These are phyloP conservation scores for Plenodomus biglobosus DNA, from an alignment of 2,329 filamentous ascomycete genomes.

Conservation along the genomic window DNA sequence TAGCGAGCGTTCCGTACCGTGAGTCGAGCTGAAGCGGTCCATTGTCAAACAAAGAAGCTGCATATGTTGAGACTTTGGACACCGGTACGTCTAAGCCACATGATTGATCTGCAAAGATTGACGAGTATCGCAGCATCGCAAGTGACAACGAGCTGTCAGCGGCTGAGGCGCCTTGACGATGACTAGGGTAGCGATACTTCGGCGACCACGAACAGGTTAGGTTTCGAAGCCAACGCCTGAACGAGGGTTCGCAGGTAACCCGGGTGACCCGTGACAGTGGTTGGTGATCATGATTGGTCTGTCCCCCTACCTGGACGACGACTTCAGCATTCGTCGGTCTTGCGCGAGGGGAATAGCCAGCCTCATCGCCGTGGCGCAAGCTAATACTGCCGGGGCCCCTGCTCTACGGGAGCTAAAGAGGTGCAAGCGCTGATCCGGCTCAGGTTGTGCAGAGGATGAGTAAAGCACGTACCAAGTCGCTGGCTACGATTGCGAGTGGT, in stretches of 20 bases:
- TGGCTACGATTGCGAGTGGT: slow-evolving; percentile 23
- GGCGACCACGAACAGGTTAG: slow-evolving; percentile 13
- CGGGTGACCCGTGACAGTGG: slow-evolving; percentile 1
- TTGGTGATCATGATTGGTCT: slow-evolving; percentile 9
- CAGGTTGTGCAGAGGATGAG: slow-evolving; percentile 19
- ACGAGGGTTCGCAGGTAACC: background rate
- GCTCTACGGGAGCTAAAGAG: slow-evolving; percentile 20
- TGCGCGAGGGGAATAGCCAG: slow-evolving; percentile 14
- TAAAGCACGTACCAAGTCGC: slow-evolving; percentile 26
- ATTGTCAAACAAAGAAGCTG: background rate
- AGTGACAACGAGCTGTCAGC: background rate
- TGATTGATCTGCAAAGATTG: background rate
- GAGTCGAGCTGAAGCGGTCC: no score
- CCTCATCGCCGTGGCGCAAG: slow-evolving; percentile 14
- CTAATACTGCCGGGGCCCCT: slow-evolving; percentile 21
- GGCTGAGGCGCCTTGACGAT: background rate
- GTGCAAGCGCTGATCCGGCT: slow-evolving; percentile 21
- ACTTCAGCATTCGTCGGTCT: slow-evolving; percentile 10
- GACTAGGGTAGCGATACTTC: background rate
- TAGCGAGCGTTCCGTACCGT: background rate
- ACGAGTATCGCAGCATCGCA: background rate
- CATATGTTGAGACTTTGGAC: background rate
- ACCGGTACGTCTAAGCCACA: background rate
- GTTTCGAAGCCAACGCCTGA: slow-evolving; percentile 8
- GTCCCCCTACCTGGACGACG: slow-evolving; percentile 5